phyloP scores from a whole-genome alignment of 2,329 filamentous ascomycete genomes.

The Corynespora cassiicola region DNA sequence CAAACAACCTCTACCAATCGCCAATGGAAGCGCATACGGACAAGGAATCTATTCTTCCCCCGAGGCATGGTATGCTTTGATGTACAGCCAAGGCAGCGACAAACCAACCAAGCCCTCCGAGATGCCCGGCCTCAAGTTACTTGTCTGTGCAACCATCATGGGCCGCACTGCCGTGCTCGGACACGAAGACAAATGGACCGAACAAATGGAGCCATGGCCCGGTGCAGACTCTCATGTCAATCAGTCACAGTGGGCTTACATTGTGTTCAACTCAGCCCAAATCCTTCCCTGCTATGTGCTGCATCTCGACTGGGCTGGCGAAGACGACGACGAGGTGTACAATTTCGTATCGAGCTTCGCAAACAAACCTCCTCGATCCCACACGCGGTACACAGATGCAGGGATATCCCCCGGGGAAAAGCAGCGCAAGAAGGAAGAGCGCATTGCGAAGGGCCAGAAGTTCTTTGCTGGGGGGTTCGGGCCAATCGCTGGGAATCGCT shows the following conservation, averaged over 20 bases:
- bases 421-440: constrained; percentile 46
- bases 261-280: constrained; percentile 52
- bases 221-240: constrained; percentile 30
- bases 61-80: constrained; percentile 46
- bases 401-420: constrained; percentile 44
- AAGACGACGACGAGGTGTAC: constrained; percentile 1
- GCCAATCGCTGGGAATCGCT: constrained; percentile 48
- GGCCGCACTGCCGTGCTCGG: constrained; percentile 44
- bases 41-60: constrained; percentile 55
- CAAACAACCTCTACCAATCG: constrained; percentile 25
- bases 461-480: constrained; percentile 58
- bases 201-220: constrained; percentile 15
- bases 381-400: neutral
- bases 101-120: constrained; percentile 21
- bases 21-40: constrained; percentile 50
- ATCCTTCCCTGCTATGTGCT: constrained; percentile 56
- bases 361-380: constrained; percentile 25
- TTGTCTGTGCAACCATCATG: constrained; percentile 57
- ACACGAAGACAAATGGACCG: constrained; percentile 34
- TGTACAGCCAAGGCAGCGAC: constrained; percentile 40
- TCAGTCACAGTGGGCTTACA: constrained; percentile 42
- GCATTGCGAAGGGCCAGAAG: constrained; percentile 51
- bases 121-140: constrained; percentile 49
- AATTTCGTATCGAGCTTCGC: constrained; percentile 41
- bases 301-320: constrained; percentile 46